Evolutionary conservation across 2,329 filamentous ascomycete genomes (phyloP), one percentile per base, ranked within the genome.

Genomic region (Salinomyces thailandicus): DNA sequence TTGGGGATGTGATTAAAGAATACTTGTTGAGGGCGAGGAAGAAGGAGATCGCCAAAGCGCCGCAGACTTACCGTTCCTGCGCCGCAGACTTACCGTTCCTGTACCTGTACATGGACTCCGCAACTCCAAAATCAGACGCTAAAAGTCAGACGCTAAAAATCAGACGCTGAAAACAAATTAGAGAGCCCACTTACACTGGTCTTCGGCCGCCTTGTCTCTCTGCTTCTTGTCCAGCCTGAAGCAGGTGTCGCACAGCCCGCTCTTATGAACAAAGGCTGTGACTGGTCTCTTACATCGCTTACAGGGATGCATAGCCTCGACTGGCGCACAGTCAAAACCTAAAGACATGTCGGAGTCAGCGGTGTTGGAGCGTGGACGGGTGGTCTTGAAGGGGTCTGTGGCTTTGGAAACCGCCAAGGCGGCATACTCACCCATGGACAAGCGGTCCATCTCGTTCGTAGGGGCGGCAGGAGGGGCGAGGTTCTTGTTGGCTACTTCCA

Each of bases 281-380:
- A 16, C 11, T 8, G 27, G 27, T 15, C 27, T n/a, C 11, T 30
- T 30, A 14, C 27, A 30, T 12, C 27, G 27, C 14, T n/a, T 13
- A 14, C 27, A 30, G 15, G 15, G 11, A 16, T 30, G 27, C 27
- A 30, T 30, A 9, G 15, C 8, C 22, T 35, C 33, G 17, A 5
- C 8, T 17, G 33, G 33, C 19, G 33, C 33, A 5, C 8, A 17
- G 22, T 35, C 33, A 11, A 35, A 27, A 15, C 33, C 24, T 15
- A 35, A 28, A n/a, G 27, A 30, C 27, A 30, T 30, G 14, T 30
- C 34, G 13, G 34, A 36, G 19, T 36, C 34, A 12, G n/a, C 34
- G 18, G 26, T 30, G 11, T 18, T 28, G 5, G 16, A 26, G 12
- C 33, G 33, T 13, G 13, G 5, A 9, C 27, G 24, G n/a, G 9